A percentile compares a stretch with the other conserved stretches of the same genome.
These are phyloP conservation scores for Lactarius sp. DNA, from an alignment of 768 basidiomycete species.

Conservation along the genomic window DNA sequence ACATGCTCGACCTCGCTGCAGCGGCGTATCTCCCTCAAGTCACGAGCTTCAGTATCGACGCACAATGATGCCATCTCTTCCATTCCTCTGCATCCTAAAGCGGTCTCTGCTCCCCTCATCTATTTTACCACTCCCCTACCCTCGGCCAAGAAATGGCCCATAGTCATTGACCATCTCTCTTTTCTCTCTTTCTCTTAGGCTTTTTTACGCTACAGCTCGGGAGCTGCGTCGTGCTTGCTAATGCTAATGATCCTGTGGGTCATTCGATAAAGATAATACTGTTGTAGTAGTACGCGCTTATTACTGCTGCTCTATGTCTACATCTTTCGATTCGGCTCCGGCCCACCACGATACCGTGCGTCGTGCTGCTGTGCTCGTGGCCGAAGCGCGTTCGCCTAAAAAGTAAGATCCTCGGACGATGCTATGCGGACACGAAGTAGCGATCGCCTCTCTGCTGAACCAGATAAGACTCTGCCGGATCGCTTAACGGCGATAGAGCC, in stretches of 20 bases:
- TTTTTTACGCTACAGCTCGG: not conserved
- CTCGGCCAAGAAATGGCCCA: not conserved
- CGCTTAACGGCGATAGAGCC: no score
- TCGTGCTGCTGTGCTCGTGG: no score
- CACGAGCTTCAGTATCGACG: conserved; percentile 45
- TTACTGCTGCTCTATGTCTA: not conserved
- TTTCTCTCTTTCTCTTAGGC: no score
- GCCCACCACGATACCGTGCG: no score
- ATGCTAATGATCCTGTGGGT: not conserved
- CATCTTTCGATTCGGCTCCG: no score
- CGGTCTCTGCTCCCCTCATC: not conserved
- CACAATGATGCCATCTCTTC: conserved; percentile 22
- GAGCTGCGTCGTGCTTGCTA: not conserved
- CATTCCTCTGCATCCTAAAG: not conserved
- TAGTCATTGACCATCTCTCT: not conserved
- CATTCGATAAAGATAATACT: not conserved
- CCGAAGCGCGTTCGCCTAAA: no score
- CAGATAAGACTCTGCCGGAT: no score
- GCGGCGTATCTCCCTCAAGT: conserved; percentile 89
- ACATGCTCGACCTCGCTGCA: conserved; percentile 80
- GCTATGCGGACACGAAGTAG: not conserved
- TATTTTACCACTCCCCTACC: not conserved
- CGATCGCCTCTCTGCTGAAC: no score
- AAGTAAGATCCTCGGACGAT: not conserved
- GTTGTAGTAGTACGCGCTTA: not conserved